These are phyloP conservation scores for Herpotrichia juniperi DNA, from an alignment of 2,329 filamentous ascomycete genomes.

Conservation along the genomic window DNA sequence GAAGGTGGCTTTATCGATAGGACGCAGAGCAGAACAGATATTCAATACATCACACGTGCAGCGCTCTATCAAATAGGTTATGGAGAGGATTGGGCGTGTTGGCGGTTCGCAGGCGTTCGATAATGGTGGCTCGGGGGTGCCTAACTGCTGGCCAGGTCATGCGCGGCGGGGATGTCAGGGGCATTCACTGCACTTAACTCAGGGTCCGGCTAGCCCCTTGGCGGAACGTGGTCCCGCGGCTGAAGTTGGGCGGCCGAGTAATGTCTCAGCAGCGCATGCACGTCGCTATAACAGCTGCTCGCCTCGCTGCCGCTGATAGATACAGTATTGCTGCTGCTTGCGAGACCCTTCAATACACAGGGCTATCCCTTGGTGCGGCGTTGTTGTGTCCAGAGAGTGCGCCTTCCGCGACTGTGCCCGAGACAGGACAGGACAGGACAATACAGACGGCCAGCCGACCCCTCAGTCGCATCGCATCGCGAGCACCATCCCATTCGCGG, in stretches of 20 bases:
- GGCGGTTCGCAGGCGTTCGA: constrained; percentile 1
- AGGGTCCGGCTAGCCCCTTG: constrained; percentile 4
- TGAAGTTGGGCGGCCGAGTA: background rate
- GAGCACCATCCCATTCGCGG: background rate
- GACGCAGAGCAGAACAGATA: background rate
- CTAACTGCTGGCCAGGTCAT: constrained; percentile 3
- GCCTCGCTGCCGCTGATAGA: background rate
- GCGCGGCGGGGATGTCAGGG: background rate
- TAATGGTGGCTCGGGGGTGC: no score
- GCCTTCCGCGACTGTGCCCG: background rate
- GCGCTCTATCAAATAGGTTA: background rate
- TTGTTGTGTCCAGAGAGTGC: background rate
- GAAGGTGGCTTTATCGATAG: constrained; percentile 2
- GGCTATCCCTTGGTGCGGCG: background rate
- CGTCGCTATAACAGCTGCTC: background rate
- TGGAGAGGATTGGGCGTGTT: background rate
- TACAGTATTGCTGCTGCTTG: background rate
- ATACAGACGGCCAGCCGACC: background rate
- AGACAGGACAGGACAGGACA: constrained; percentile 2
- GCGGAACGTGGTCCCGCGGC: background rate
- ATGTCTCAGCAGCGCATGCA: background rate
- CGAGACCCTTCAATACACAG: background rate
- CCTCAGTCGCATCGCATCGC: constrained; percentile 14
- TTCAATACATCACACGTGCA: background rate
- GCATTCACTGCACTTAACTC: constrained; percentile 1